A percentile compares a stretch with the other conserved stretches of the same genome.
These are phyloP conservation scores for Aphanomyces astaci DNA, from an alignment of 352 stramenopile genomes.

Conservation along the genomic window DNA sequence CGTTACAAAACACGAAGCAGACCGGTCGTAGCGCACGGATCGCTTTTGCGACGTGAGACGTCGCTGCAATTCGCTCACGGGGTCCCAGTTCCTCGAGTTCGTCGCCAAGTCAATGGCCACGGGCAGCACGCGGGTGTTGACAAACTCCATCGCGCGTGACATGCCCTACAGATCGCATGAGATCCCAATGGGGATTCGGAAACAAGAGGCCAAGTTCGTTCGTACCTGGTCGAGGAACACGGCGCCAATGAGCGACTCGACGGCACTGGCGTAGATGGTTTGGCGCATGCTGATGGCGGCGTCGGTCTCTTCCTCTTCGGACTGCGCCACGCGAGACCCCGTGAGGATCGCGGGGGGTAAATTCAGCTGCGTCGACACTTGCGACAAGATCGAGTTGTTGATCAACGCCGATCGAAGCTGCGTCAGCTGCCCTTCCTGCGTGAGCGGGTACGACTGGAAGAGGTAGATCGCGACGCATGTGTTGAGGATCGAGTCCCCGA, in stretches of 20 bases:
- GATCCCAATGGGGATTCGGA: neutral
- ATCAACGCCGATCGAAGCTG: slow-evolving; percentile 49
- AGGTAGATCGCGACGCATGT: slow-evolving; percentile 52
- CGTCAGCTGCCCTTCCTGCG: slow-evolving; percentile 71
- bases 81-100: slow-evolving; percentile 12
- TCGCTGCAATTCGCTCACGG: slow-evolving; percentile 10
- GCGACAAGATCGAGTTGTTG: slow-evolving; percentile 69
- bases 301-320: slow-evolving; percentile 37
- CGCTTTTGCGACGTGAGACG: slow-evolving; percentile 5
- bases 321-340: slow-evolving; percentile 34
- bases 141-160: slow-evolving; percentile 20
- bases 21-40: slow-evolving; percentile 3
- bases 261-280: slow-evolving; percentile 65
- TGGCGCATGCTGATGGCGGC: slow-evolving; percentile 45
- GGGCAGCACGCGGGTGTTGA: slow-evolving; percentile 20
- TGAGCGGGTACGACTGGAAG: slow-evolving; percentile 58
- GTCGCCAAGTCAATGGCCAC: slow-evolving; percentile 15
- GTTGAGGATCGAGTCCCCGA: slow-evolving; percentile 69
- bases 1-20: too few relatives aligned
- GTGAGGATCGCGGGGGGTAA: slow-evolving; percentile 58
- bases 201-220: too few relatives aligned
- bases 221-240: slow-evolving; percentile 14
- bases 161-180: slow-evolving; percentile 9
- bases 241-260: slow-evolving; percentile 38
- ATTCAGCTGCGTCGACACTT: slow-evolving; percentile 31